A percentile compares a stretch with the other conserved stretches of the same genome.
Conservation (phyloP, 768 basidiomycete genomes). For the Russula foetens region DNA sequence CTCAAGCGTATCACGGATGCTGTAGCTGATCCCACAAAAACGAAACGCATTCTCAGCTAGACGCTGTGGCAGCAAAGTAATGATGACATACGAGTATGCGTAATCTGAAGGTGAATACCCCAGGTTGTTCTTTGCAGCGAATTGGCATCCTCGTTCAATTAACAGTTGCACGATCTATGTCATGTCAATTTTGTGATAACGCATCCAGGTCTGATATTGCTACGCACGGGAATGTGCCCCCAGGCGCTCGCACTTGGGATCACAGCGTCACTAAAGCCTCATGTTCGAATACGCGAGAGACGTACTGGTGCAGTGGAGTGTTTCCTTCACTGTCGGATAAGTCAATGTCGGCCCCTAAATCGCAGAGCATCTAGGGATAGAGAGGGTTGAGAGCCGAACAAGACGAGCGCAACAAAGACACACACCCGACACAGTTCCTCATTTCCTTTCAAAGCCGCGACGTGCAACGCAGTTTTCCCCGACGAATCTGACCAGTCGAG, state of each 20-base stretch:
- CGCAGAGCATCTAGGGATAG: conserved; percentile 70
- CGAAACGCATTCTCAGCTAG: conserved; percentile 18
- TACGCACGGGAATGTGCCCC: conserved; percentile 71
- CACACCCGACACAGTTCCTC: conserved; percentile 80
- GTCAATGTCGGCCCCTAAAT: conserved; percentile 85
- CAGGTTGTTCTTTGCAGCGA: conserved; percentile 75
- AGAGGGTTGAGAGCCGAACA: conserved; percentile 16
- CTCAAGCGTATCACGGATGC: conserved; percentile 68
- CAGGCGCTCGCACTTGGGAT: conserved; percentile 75
- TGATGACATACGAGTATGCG: conserved; percentile 66
- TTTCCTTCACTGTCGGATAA: conserved; percentile 89
- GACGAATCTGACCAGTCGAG: conserved; percentile 89
- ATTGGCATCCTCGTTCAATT: conserved; percentile 84
- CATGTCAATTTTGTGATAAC: conserved; percentile 21
- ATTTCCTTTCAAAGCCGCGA: conserved; percentile 83
- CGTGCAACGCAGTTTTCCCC: conserved; percentile 86
- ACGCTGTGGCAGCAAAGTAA: neutral
- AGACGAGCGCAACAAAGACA: conserved; percentile 17
- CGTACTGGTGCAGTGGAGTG: conserved; percentile 88
- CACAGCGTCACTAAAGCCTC: conserved; percentile 8
- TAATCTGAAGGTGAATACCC: conserved; percentile 92
- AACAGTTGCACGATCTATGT: conserved; percentile 71
- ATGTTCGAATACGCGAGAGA: conserved; percentile 10
- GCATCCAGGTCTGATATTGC: neutral
- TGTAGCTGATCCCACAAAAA: conserved; percentile 40